phyloP scores from a whole-genome alignment of 1,284 basidiomycete species.

The Pseudozyma sp. region DNA sequence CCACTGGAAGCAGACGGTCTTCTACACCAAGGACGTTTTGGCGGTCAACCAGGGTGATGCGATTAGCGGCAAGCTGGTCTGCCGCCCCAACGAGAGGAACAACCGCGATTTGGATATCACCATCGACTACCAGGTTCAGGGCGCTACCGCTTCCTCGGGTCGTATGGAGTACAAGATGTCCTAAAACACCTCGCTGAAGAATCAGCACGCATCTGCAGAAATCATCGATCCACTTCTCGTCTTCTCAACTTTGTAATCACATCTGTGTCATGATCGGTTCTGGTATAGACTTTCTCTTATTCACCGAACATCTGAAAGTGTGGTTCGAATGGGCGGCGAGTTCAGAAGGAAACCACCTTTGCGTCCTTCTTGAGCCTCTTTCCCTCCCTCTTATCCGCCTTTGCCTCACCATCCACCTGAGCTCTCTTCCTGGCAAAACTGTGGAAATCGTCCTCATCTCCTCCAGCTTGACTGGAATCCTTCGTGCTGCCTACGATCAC shows the following conservation, averaged over 20 bases:
- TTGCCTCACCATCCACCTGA: conserved; percentile 72
- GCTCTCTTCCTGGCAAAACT: conserved; percentile 76
- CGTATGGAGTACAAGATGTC: conserved; percentile 68
- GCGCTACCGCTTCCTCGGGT: conserved; percentile 39
- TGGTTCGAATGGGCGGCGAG: no score
- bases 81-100: conserved; percentile 65
- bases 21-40: conserved; percentile 66
- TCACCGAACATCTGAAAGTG: no score
- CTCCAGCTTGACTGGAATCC: conserved; percentile 74
- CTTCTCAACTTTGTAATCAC: conserved; percentile 7
- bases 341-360: conserved; percentile 43
- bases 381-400: conserved; percentile 6
- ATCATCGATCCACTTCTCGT: neutral
- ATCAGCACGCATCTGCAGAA: neutral
- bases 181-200: neutral
- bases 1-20: conserved; percentile 69
- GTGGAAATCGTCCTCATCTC: conserved; percentile 95
- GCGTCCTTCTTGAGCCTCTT: conserved; percentile 18
- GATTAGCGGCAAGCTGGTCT: conserved; percentile 59
- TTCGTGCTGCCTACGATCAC: conserved; percentile 51
- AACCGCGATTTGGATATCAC: conserved; percentile 67
- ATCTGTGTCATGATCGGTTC: neutral
- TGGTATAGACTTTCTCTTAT: conserved; percentile 6
- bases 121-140: conserved; percentile 60
- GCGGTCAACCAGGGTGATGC: conserved; percentile 62